Conservation (phyloP, 106 monocot species). For the Narthecium ossifragum region DNA sequence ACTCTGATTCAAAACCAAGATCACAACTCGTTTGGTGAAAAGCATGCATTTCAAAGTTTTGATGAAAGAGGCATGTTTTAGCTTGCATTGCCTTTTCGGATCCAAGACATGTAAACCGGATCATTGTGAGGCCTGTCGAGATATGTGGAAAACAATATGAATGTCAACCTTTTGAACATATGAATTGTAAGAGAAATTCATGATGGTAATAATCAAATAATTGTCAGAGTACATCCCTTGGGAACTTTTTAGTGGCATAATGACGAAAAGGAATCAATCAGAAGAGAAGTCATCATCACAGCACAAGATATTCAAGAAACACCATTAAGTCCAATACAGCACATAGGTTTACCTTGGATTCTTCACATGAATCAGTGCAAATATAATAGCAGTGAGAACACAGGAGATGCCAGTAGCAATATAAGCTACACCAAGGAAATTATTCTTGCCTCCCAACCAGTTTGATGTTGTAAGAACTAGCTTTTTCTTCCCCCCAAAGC, state of each 20-base stretch:
- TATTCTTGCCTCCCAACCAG: constrained; percentile 86
- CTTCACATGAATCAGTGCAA: constrained; percentile 81
- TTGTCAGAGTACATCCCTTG: too few species aligned
- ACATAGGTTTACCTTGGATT: constrained; percentile 52
- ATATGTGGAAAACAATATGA: background rate
- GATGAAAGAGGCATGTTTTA: too few species aligned
- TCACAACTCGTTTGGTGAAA: too few species aligned
- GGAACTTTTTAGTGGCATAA: too few species aligned
- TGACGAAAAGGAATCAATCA: background rate
- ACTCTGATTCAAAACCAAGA: too few species aligned
- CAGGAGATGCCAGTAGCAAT: constrained; percentile 44
- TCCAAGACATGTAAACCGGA: constrained; percentile 29
- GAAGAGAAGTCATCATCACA: background rate
- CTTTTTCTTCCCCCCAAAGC: constrained; percentile 80
- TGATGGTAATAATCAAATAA: too few species aligned
- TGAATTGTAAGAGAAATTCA: too few species aligned
- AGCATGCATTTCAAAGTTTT: too few species aligned
- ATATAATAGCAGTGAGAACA: constrained; percentile 50
- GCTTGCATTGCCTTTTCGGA: constrained; percentile 19
- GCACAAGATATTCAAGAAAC: background rate
- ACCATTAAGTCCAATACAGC: background rate
- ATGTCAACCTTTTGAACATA: background rate
- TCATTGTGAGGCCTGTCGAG: constrained; percentile 49
- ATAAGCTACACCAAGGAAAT: constrained; percentile 78
- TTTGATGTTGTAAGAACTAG: constrained; percentile 65